phyloP scores from a whole-genome alignment of 108 stramenopile species.

The Ochromonas danica region DNA sequence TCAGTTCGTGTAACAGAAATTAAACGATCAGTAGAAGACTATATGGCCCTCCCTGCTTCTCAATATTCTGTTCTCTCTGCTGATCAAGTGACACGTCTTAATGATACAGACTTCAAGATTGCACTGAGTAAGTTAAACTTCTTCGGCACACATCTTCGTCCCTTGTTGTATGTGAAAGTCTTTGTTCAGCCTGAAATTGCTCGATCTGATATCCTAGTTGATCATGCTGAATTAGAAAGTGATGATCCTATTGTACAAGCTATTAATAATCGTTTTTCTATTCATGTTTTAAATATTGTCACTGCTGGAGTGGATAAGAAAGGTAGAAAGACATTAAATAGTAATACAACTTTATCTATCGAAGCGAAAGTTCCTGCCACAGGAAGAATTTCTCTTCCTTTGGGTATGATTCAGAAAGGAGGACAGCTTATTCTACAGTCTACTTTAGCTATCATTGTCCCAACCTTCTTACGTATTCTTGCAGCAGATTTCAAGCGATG shows the following conservation, averaged over 20 bases:
- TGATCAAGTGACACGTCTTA: not conserved
- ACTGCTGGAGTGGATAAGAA: not conserved
- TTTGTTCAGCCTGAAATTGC: not conserved
- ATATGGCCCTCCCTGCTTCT: constrained; percentile 32
- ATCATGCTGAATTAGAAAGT: not conserved
- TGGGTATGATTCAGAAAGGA: not conserved
- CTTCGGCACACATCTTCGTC: constrained; percentile 2
- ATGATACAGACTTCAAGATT: not conserved
- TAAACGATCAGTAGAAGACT: constrained; percentile 5
- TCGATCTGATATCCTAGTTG: not conserved
- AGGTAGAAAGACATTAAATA: not conserved
- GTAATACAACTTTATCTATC: not conserved
- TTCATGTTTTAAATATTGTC: not conserved
- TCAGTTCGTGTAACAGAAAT: constrained; percentile 11
- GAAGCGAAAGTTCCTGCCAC: not conserved
- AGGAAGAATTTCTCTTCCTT: not conserved
- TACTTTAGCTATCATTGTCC: not conserved
- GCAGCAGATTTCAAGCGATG: not conserved
- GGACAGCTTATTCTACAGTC: not conserved
- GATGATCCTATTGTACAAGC: not conserved
- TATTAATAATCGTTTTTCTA: not conserved
- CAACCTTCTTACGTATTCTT: not conserved
- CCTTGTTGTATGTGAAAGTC: constrained; percentile 27
- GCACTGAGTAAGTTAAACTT: not conserved
- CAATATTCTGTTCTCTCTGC: constrained; percentile 29